A percentile compares a stretch with the other conserved stretches of the same genome.
Conservation (phyloP, 345 rosid species). For the Lumnitzera racemosa region DNA sequence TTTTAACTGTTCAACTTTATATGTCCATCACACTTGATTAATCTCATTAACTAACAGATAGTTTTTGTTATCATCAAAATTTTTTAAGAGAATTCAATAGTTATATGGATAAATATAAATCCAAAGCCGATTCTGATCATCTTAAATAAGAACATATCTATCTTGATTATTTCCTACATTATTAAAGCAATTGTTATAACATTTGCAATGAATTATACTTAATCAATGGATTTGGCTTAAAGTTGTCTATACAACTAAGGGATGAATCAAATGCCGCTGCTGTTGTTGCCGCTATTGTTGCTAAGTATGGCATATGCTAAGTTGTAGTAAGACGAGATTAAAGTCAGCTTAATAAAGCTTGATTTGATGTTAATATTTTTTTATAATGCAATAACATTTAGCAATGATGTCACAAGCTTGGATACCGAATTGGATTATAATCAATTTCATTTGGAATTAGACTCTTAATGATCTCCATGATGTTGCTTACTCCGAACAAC, state of each 20-base stretch:
- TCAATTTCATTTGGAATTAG: conserved; percentile 68
- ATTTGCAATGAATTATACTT: too few relatives aligned
- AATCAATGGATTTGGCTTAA: too few relatives aligned
- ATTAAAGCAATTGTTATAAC: neutral
- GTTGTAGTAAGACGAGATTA: conserved; percentile 64
- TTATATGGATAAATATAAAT: too few relatives aligned
- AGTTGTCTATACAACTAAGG: too few relatives aligned
- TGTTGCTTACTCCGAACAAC: conserved; percentile 87
- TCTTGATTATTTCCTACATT: too few relatives aligned
- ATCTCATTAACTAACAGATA: too few relatives aligned
- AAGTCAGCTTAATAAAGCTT: conserved; percentile 60
- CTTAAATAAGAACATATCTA: too few relatives aligned
- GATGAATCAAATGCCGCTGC: neutral
- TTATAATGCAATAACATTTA: conserved; percentile 62
- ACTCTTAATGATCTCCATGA: conserved; percentile 65
- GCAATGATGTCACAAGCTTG: conserved; percentile 78
- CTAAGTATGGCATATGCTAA: conserved; percentile 42
- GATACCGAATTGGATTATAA: conserved; percentile 74
- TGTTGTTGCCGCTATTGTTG: neutral
- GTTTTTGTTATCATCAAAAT: too few relatives aligned
- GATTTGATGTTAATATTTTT: conserved; percentile 62
- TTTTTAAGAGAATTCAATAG: too few relatives aligned
- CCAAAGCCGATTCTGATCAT: neutral
- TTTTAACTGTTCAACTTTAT: too few relatives aligned
- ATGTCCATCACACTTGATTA: too few relatives aligned